A percentile compares a stretch with the other conserved stretches of the same genome.
Evolutionary conservation across 768 basidiomycete genomes (phyloP).

Genomic region (Kwoniella dejecticola): DNA sequence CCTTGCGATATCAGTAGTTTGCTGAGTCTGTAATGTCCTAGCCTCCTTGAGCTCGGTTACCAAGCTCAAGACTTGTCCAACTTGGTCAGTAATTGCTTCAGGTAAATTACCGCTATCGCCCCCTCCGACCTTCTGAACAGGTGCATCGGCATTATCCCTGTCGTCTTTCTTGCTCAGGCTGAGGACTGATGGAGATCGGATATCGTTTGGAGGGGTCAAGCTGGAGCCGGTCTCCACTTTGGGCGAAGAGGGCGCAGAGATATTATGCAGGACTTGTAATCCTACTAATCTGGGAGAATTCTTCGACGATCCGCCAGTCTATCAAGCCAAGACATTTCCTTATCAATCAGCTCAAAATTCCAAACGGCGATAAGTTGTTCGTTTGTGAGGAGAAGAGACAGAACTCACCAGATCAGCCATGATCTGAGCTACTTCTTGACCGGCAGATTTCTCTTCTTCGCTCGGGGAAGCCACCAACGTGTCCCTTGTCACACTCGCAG

Average conservation of each 20-base stretch:
- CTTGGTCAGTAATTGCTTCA: constrained; percentile 33
- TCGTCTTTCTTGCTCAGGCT: background rate
- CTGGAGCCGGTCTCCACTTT: constrained; percentile 3
- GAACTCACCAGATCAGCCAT: constrained; percentile 47
- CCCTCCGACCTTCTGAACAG: too few relatives aligned
- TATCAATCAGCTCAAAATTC: too few relatives aligned
- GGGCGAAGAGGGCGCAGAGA: constrained; percentile 20
- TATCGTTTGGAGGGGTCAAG: background rate
- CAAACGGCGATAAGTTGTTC: too few relatives aligned
- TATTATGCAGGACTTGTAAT: constrained; percentile 42
- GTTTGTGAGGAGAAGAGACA: background rate
- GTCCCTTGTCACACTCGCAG: too few relatives aligned
- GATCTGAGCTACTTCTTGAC: constrained; percentile 48
- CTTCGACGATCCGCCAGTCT: constrained; percentile 43
- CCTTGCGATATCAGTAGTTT: constrained; percentile 54
- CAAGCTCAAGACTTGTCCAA: constrained; percentile 43
- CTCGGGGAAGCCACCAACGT: constrained; percentile 5
- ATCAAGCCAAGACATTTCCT: background rate
- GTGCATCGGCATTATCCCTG: background rate
- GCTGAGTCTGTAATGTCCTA: constrained; percentile 49
- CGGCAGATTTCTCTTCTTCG: constrained; percentile 41
- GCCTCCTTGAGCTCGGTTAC: constrained; percentile 50
- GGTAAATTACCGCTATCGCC: constrained; percentile 1
- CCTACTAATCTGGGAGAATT: constrained; percentile 35
- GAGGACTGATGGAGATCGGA: constrained; percentile 1